Base-by-base conservation (phyloP, 768 basidiomycete genomes). In the Paxillus involutus region DNA sequence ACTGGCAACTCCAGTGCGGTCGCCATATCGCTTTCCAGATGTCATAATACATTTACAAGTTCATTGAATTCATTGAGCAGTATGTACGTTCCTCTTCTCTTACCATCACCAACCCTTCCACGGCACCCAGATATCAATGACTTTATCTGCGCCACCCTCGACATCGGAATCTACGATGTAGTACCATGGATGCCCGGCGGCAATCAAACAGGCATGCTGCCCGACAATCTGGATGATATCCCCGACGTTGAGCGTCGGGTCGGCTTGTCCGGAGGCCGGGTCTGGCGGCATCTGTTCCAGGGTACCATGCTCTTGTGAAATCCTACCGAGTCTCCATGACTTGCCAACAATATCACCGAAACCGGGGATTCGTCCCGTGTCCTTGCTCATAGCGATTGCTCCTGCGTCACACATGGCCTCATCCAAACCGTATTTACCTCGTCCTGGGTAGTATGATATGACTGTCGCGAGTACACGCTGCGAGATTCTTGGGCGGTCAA, bases 401-500 rank as follows among this genome's bases (percentile, higher is more conserved):
- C 91, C 93, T 8, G 87, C 88, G 69, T 96, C 91, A 78, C 84
- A 84, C 74, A 93, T 72, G 4, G 88, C 89, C 66, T 92, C 89
- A 63, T 90, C 88, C 45, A 72, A 66, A 2, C 84, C 86, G 37
- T 76, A 72, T 21, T 65, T 75, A 9, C 84, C 83, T 54, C 91
- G 77, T 12, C 81, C 83, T 1, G 88, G 84, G 66, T 94, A 94
- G 57, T 83, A 80, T n/a, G 91, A 92, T 44, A 91, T 76, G 4
- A 94, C 86, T 0, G 83, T 88, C 2, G 87, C 79, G 39, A 86
- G 74, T 2, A 93, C 87, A 16, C 76, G 76, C 56, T 89, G 84
- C 13, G 91, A 79, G 56, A 94, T 82, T 29, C 76, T 72, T 1
- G 73, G 68, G 21, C 70, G 67, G 17, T 80, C 72, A 32, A 93